Evolutionary conservation across 768 basidiomycete genomes (phyloP).

Genomic region (Kondoa malvinella): DNA sequence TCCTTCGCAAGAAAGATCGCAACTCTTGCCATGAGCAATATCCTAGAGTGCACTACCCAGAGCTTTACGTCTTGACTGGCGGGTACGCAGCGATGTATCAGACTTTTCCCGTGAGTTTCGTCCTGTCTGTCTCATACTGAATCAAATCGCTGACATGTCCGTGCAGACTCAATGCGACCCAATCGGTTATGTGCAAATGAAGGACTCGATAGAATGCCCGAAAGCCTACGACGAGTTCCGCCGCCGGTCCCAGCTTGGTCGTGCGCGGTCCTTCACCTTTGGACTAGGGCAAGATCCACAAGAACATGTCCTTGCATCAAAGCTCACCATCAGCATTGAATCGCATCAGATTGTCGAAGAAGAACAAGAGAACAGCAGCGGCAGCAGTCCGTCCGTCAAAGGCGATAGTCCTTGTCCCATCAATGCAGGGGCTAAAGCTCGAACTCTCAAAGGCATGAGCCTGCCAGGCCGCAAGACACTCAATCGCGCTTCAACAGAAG

Average conservation of each 20-base stretch:
- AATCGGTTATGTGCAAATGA: constrained; percentile 75
- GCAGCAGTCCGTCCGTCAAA: background rate
- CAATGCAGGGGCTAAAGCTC: background rate
- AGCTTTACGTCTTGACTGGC: constrained; percentile 90
- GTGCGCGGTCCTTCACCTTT: constrained; percentile 17
- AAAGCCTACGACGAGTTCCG: constrained; percentile 86
- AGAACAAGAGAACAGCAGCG: constrained; percentile 2
- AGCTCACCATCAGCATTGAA: constrained; percentile 1
- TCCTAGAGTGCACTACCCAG: constrained; percentile 84
- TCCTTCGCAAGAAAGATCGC: constrained; percentile 77
- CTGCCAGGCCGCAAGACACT: constrained; percentile 1
- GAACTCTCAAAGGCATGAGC: constrained; percentile 1
- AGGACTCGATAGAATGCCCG: constrained; percentile 69
- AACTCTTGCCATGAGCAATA: constrained; percentile 68
- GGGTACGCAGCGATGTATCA: constrained; percentile 83
- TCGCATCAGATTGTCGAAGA: constrained; percentile 1
- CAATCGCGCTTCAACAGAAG: background rate
- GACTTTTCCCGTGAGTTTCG: constrained; percentile 37
- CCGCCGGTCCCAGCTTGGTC: constrained; percentile 32
- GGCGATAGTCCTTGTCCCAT: constrained; percentile 4
- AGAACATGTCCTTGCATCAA: background rate
- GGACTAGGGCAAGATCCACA: constrained; percentile 1
- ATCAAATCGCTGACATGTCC: background rate
- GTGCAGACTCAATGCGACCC: constrained; percentile 52
- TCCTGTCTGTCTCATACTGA: too few species aligned